Conservation (phyloP, 2,329 filamentous ascomycete species). For the Dothideomycetidae sp. region DNA sequence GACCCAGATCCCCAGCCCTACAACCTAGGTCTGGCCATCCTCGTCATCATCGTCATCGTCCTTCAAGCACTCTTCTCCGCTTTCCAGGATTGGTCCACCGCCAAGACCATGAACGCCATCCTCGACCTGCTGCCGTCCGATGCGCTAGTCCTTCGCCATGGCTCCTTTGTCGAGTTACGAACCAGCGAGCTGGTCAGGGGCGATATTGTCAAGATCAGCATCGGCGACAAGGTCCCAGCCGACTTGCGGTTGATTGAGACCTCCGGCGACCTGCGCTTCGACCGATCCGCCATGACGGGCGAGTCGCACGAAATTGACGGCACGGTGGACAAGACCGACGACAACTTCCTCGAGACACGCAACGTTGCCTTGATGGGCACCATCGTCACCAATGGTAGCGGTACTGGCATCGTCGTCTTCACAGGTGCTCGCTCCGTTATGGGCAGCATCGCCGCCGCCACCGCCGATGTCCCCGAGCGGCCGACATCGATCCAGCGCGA, state of each 20-base stretch:
- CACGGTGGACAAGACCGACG: constrained; percentile 27
- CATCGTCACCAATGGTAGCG: constrained; percentile 29
- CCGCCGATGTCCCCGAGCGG: constrained; percentile 25
- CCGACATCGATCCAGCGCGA: constrained; percentile 30
- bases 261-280: constrained; percentile 32
- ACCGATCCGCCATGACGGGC: constrained; percentile 30
- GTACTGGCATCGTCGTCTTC: constrained; percentile 28
- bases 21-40: constrained; percentile 33
- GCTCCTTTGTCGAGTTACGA: constrained; percentile 22
- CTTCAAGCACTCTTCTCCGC: constrained; percentile 34
- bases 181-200: constrained; percentile 27
- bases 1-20: constrained; percentile 28
- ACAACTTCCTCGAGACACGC: constrained; percentile 30
- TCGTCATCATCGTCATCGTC: constrained; percentile 35
- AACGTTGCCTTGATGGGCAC: constrained; percentile 34
- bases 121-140: constrained; percentile 32
- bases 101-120: constrained; percentile 35
- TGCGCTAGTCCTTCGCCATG: constrained; percentile 29
- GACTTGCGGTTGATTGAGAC: constrained; percentile 29
- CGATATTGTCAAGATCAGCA: constrained; percentile 27
- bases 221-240: constrained; percentile 31
- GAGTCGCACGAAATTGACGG: constrained; percentile 31
- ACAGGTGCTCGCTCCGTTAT: constrained; percentile 30
- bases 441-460: constrained; percentile 29
- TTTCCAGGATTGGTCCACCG: constrained; percentile 37